These are phyloP conservation scores for Sporothrix inflata DNA, from an alignment of 2,329 filamentous ascomycete species.

Conservation along the genomic window DNA sequence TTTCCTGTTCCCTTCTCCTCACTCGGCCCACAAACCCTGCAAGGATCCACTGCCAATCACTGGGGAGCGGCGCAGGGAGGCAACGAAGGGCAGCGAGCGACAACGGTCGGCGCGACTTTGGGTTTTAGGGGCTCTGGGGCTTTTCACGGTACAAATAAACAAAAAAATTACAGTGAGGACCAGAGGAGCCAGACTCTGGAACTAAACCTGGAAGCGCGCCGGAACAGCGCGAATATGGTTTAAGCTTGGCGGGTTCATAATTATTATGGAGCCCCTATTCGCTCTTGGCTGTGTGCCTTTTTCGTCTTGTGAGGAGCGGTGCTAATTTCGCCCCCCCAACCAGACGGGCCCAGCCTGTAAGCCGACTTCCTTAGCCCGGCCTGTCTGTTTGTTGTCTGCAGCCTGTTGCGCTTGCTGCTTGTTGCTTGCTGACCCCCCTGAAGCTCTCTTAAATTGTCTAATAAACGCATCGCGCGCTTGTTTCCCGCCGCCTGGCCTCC, in stretches of 20 bases:
- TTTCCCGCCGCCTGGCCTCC: constrained; percentile 2
- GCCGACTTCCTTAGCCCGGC: constrained; percentile 17
- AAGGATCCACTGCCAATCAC: constrained; percentile 22
- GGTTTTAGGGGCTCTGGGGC: background rate
- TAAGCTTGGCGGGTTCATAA: constrained; percentile 21
- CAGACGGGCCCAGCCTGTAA: constrained; percentile 12
- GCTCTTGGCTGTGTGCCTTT: background rate
- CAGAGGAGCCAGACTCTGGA: background rate
- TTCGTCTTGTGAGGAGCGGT: background rate
- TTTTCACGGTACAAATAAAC: background rate
- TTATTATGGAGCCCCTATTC: constrained; percentile 9
- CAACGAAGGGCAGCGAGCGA: background rate
- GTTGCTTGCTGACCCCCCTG: background rate
- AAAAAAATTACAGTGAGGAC: background rate
- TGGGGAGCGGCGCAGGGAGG: constrained; percentile 9
- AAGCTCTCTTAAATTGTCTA: constrained; percentile 20
- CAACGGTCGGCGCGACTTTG: background rate
- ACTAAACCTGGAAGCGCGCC: background rate
- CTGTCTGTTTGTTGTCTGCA: constrained; percentile 6
- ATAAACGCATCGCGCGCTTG: constrained; percentile 18
- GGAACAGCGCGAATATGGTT: constrained; percentile 9
- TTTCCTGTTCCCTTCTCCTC: constrained; percentile 7
- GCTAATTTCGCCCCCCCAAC: constrained; percentile 19
- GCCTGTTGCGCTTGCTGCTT: background rate
- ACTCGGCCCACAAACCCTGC: background rate